These are phyloP conservation scores for Acarospora socialis DNA, from an alignment of 2,329 filamentous ascomycete genomes.

Conservation along the genomic window DNA sequence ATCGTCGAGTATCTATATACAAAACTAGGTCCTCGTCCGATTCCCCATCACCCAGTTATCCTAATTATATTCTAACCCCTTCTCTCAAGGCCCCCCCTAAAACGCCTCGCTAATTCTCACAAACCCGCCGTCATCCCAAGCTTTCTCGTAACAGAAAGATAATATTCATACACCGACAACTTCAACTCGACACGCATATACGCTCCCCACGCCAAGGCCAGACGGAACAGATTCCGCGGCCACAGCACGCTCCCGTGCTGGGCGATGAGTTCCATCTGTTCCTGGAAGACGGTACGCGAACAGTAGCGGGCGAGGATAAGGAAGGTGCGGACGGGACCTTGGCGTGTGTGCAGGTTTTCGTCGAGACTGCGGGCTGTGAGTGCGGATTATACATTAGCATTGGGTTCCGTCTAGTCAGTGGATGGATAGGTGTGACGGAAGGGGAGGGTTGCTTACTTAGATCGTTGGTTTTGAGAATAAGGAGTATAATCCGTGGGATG, in stretches of 20 bases:
- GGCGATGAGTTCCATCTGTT: constrained; percentile 38
- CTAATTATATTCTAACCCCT: too few relatives aligned
- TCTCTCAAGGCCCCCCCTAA: too few relatives aligned
- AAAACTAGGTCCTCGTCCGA: too few relatives aligned
- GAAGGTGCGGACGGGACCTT: constrained; percentile 47
- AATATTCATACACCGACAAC: constrained; percentile 43
- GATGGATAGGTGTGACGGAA: not conserved
- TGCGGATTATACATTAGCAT: constrained; percentile 3
- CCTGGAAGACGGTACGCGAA: constrained; percentile 46
- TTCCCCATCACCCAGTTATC: too few relatives aligned
- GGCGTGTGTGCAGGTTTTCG: constrained; percentile 51
- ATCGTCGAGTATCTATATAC: too few relatives aligned
- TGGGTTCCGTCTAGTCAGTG: not conserved
- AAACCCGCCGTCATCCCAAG: too few relatives aligned
- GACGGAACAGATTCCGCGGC: constrained; percentile 36
- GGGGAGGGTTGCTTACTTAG: constrained; percentile 41
- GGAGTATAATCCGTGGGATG: constrained; percentile 79
- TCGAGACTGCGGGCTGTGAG: constrained; percentile 62
- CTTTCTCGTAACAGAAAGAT: constrained; percentile 36
- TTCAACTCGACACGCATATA: constrained; percentile 44
- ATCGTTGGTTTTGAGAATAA: constrained; percentile 97
- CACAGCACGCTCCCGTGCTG: constrained; percentile 37
- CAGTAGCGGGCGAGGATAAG: constrained; percentile 52
- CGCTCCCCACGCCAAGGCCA: constrained; percentile 37
- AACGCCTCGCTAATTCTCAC: too few relatives aligned